Evolutionary conservation across 306 rosid species (phyloP).

Genomic region (Psophocarpus tetragonolobus): DNA sequence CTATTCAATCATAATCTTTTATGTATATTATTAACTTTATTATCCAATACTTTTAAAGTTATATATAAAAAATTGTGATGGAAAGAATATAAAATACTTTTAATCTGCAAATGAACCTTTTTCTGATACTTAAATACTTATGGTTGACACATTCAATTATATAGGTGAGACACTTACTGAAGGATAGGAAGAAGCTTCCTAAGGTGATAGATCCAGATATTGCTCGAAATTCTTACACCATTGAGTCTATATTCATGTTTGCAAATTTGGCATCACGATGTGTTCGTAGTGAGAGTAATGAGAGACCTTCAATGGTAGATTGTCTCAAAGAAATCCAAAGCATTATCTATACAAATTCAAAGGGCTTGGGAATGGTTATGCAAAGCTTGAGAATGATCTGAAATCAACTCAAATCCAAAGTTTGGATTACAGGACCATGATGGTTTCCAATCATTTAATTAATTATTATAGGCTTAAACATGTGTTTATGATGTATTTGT

Average conservation of each 20-base stretch:
- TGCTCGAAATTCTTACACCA: slow-evolving; percentile 59
- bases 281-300: slow-evolving; percentile 64
- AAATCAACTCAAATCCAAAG: no score
- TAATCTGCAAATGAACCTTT: no score
- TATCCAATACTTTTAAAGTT: no score
- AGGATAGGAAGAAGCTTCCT: slow-evolving; percentile 66
- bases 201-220: slow-evolving; percentile 76
- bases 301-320: slow-evolving; percentile 75
- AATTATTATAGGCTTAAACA: no score
- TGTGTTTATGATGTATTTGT: no score
- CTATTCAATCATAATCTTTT: no score
- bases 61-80: no score
- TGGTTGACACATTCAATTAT: not conserved
- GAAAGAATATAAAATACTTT: no score
- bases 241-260: slow-evolving; percentile 70
- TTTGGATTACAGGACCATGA: no score
- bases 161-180: slow-evolving; percentile 69
- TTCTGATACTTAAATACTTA: not conserved
- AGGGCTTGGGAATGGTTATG: slow-evolving; percentile 51
- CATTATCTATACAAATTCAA: slow-evolving; percentile 56
- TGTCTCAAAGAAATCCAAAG: slow-evolving; percentile 69
- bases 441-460: no score
- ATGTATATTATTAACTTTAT: no score
- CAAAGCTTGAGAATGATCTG: slow-evolving; percentile 44
- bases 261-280: slow-evolving; percentile 85